These are phyloP conservation scores for Candida chilensis DNA, from an alignment of 805 yeast species.

Conservation along the genomic window DNA sequence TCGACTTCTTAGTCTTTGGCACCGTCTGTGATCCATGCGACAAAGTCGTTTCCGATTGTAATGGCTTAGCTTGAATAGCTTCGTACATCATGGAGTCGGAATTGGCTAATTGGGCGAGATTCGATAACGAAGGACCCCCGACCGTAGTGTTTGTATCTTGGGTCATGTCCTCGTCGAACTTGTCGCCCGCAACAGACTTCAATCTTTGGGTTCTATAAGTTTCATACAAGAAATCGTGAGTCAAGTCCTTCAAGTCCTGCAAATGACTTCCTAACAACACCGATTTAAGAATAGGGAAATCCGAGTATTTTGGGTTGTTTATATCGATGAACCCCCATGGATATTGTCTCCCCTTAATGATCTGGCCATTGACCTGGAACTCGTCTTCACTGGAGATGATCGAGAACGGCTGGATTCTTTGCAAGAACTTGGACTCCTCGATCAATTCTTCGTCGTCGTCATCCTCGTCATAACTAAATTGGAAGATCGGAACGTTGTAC, in stretches of 20 bases:
- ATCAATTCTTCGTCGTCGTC: constrained; percentile 65
- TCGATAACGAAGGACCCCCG: constrained; percentile 49
- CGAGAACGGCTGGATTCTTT: constrained; percentile 69
- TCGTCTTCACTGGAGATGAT: constrained; percentile 57
- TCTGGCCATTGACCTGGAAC: constrained; percentile 37
- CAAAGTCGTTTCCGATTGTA: too few relatives aligned
- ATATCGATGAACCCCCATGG: constrained; percentile 71
- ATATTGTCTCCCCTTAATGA: constrained; percentile 52
- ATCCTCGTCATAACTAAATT: constrained; percentile 67
- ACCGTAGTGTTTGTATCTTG: constrained; percentile 4
- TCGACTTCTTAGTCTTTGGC: constrained; percentile 16
- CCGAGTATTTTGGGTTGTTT: constrained; percentile 40
- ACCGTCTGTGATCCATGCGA: constrained; percentile 11
- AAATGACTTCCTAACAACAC: constrained; percentile 78
- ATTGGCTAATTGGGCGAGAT: constrained; percentile 41
- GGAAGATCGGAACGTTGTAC: constrained; percentile 66
- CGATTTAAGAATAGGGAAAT: constrained; percentile 50
- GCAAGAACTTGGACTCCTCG: constrained; percentile 56
- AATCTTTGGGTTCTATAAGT: constrained; percentile 73
- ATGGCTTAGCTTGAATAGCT: too few relatives aligned
- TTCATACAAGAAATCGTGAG: constrained; percentile 70
- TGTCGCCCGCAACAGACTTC: constrained; percentile 43
- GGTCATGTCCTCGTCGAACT: constrained; percentile 13
- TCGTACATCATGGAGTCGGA: constrained; percentile 9
- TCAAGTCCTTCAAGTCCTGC: constrained; percentile 72